Evolutionary conservation across 1,284 basidiomycete species (phyloP), one percentile per base, ranked within the genome.

Genomic region (Tylopilus sp.): DNA sequence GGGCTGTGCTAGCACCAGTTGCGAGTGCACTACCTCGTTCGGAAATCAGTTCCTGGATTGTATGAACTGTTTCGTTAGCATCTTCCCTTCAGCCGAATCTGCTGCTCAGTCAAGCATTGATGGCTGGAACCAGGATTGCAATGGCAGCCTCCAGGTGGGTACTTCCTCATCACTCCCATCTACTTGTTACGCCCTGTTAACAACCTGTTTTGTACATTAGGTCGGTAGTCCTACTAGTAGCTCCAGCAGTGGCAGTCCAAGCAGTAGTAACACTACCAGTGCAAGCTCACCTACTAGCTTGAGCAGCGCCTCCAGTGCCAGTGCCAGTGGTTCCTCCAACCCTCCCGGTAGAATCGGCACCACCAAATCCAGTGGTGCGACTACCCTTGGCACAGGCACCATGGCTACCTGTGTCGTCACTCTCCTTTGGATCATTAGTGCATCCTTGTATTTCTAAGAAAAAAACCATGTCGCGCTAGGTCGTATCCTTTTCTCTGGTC

Each of bases 111-210:
- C 32, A 3, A 36, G 57, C 32, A n/a, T 75, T 29, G 51, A 29
- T 7, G 24, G 53, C 38, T 75, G 71, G 66, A 72, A 75, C 57
- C 5, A 53, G 4, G 64, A 47, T 1, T 75, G 73, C 26, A 26
- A 39, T 44, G 73, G 71, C 15, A 38, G 13, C 26, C 52, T 77
- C 44, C 33, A 72, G 33, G 73, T 77, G 24, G 8, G 75, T 68
- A n/a, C 24, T 6, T 7, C 0, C 12, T 15, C 22, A 10, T 19
- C 9, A 24, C n/a, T 49, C 7, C 18, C 22, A 9, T 47, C 33
- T n/a, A 47, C 26, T n/a, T n/a, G n/a, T n/a, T n/a, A n/a, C n/a
- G n/a, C n/a, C n/a, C 0, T 1, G 22, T 51, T 58, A 3, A 63
- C 29, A 24, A 5, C 29, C 26, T 52, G 26, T 3, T 4, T 54